These are phyloP conservation scores for Millerozyma acaciae DNA, from an alignment of 805 yeast species.

Conservation along the genomic window DNA sequence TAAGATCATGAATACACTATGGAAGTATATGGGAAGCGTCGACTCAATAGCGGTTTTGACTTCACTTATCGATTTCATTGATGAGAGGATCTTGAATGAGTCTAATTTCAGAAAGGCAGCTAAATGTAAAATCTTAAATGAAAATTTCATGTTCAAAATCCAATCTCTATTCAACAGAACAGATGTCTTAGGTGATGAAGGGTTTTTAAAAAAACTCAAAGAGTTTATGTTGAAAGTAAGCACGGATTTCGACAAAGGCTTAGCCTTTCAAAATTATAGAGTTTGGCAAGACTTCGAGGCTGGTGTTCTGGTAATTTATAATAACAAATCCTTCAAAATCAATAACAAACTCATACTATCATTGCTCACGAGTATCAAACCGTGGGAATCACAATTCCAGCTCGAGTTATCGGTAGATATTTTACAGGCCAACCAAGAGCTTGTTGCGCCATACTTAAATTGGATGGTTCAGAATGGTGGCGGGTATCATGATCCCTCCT, in stretches of 20 bases:
- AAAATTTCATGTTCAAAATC: constrained; percentile 60
- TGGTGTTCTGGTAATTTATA: constrained; percentile 46
- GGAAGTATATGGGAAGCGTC: constrained; percentile 54
- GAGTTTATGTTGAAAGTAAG: constrained; percentile 47
- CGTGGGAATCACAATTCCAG: constrained; percentile 74
- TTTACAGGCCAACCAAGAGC: constrained; percentile 57
- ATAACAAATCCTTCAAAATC: constrained; percentile 51
- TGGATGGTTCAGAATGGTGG: constrained; percentile 52
- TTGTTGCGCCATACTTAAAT: constrained; percentile 66
- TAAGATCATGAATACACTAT: constrained; percentile 61
- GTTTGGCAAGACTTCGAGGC: constrained; percentile 40
- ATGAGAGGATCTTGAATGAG: constrained; percentile 53
- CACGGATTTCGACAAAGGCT: constrained; percentile 48
- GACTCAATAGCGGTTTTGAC: constrained; percentile 46
- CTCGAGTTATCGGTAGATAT: constrained; percentile 50
- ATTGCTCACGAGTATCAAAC: constrained; percentile 62
- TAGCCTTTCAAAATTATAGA: constrained; percentile 44
- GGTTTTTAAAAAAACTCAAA: constrained; percentile 38
- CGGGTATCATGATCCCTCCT: constrained; percentile 74
- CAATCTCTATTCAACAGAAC: constrained; percentile 41
- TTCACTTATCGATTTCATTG: constrained; percentile 45
- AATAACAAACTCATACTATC: constrained; percentile 67
- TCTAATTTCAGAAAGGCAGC: constrained; percentile 57
- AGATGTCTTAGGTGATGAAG: constrained; percentile 20
- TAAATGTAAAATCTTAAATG: constrained; percentile 75